Percentiles rank a stretch among this genome's conserved stretches.
phyloP scores from a whole-genome alignment of 2,329 filamentous ascomycete species.

The Penicillium brevicompactum region DNA sequence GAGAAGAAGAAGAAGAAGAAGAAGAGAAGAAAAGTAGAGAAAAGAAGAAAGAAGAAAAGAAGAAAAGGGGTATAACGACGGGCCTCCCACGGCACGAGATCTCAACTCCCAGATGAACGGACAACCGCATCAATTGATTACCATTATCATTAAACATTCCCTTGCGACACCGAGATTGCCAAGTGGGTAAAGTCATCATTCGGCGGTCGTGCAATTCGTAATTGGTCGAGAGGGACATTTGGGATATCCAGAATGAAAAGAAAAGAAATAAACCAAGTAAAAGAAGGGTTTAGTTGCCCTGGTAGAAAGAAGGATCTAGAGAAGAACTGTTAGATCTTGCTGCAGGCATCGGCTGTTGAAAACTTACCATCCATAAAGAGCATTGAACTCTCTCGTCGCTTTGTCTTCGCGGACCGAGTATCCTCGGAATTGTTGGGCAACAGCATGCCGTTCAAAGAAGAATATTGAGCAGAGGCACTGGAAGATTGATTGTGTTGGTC shows the following conservation, averaged over 20 bases:
- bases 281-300: constrained; percentile 14
- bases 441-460: constrained; percentile 45
- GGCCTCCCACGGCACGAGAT: constrained; percentile 10
- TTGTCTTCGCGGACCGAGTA: constrained; percentile 43
- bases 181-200: constrained; percentile 32
- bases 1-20: background rate
- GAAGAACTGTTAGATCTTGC: background rate
- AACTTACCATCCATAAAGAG: constrained; percentile 43
- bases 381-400: constrained; percentile 53
- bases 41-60: constrained; percentile 11
- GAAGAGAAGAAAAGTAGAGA: constrained; percentile 8
- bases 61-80: constrained; percentile 20
- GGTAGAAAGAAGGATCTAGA: constrained; percentile 13
- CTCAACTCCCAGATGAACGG: constrained; percentile 13
- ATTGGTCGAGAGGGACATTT: constrained; percentile 22
- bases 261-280: background rate
- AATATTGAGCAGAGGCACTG: constrained; percentile 18
- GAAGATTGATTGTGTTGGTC: constrained; percentile 30
- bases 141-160: constrained; percentile 39
- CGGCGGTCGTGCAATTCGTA: constrained; percentile 32
- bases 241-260: constrained; percentile 7
- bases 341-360: background rate
- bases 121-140: constrained; percentile 29
- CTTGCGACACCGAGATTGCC: constrained; percentile 20
- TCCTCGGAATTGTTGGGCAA: constrained; percentile 39